phyloP scores from a whole-genome alignment of 192 early-diverging fungal genomes.

The Gonapodya prolifera region DNA sequence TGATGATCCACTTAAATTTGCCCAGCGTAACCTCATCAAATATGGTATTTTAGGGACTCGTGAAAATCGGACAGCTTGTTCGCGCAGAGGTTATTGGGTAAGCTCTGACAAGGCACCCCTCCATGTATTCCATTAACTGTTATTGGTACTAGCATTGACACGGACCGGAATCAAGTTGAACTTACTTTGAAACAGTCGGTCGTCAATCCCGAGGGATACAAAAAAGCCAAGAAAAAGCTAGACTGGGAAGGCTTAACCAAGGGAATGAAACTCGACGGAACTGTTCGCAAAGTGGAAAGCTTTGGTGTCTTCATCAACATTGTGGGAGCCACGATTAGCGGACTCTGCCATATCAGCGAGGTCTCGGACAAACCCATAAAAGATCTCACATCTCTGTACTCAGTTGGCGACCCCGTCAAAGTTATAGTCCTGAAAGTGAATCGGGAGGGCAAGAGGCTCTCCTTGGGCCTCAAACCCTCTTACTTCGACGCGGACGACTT shows the following conservation, averaged over 20 bases:
- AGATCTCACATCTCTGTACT: conserved; percentile 59
- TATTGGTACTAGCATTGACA: conserved; percentile 28
- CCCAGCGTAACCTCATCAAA: conserved; percentile 55
- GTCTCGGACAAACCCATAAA: conserved; percentile 63
- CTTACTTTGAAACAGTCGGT: conserved; percentile 51
- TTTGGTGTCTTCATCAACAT: conserved; percentile 77
- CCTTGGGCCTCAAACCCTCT: conserved; percentile 71
- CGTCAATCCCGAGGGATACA: conserved; percentile 29
- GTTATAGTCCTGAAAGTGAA: conserved; percentile 68
- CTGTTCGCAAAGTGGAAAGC: conserved; percentile 53
- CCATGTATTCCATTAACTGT: neutral
- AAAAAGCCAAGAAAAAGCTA: neutral
- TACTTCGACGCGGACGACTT: conserved; percentile 49
- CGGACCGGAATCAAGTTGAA: conserved; percentile 44
- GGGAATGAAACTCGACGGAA: conserved; percentile 69
- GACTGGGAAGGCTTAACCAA: conserved; percentile 41
- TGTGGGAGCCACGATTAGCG: conserved; percentile 57
- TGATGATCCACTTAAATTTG: conserved; percentile 37
- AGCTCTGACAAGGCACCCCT: neutral
- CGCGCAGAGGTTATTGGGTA: neutral
- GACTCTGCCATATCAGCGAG: conserved; percentile 76
- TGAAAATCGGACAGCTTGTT: conserved; percentile 2
- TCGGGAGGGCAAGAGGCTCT: conserved; percentile 46
- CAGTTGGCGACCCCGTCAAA: conserved; percentile 71
- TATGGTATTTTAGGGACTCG: neutral